phyloP scores from a whole-genome alignment of 1,284 basidiomycete species.

The Porodaedalea pini region DNA sequence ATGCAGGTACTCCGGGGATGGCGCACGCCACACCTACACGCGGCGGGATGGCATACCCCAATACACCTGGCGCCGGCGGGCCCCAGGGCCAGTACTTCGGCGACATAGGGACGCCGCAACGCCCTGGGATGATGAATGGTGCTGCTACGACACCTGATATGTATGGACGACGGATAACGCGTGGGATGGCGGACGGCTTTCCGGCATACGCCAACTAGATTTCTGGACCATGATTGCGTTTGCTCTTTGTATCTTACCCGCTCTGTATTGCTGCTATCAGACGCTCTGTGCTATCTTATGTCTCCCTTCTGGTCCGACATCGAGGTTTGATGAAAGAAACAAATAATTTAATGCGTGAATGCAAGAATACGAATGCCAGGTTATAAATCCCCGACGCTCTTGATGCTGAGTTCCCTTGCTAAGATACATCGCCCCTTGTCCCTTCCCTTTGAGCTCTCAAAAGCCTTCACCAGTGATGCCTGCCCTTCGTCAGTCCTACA shows the following conservation, averaged over 20 bases:
- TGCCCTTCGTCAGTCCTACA: conserved; percentile 79
- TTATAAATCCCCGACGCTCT: conserved; percentile 52
- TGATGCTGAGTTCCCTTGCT: conserved; percentile 68
- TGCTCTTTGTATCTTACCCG: not conserved
- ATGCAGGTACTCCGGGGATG: conserved; percentile 4
- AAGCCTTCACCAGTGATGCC: conserved; percentile 69
- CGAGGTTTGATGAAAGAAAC: not conserved
- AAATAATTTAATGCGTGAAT: conserved; percentile 1
- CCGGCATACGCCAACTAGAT: conserved; percentile 6
- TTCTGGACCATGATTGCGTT: not conserved
- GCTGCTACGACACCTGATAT: conserved; percentile 12
- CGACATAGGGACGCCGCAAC: conserved; percentile 8
- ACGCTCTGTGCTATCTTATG: not conserved
- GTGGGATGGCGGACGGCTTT: conserved; percentile 19
- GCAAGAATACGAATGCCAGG: not conserved
- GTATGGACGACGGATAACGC: conserved; percentile 19
- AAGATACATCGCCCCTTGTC: conserved; percentile 69
- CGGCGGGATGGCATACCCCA: not conserved
- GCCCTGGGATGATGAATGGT: conserved; percentile 19
- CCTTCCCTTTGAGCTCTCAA: conserved; percentile 60
- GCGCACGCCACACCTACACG: not conserved
- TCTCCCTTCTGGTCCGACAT: not conserved
- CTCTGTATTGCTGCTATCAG: not conserved
- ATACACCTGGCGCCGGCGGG: not conserved
- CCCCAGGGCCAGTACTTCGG: conserved; percentile 9